Base-by-base conservation (phyloP, 2,329 filamentous ascomycete genomes). In the Colletotrichum euphorbiae region DNA sequence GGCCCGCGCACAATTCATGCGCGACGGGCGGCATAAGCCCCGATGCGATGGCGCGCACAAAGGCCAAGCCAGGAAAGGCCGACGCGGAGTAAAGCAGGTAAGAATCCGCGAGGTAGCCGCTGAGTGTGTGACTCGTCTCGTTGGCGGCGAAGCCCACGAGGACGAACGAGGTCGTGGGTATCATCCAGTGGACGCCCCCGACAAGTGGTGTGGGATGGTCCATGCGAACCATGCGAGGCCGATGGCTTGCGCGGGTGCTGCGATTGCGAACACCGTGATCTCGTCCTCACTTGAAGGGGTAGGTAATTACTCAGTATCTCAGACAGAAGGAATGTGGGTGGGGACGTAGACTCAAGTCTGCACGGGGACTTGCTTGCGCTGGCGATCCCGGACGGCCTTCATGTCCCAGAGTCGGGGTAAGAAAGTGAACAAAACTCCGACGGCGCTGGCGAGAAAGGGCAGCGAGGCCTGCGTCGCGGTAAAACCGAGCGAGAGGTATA, bases 141-240 rank as follows among this genome's bases (percentile, higher is more conserved):
- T 83, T 84, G 24, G 81, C 71, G 0, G 81, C 81, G 72, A 82
- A 86, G 0, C 84, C 84, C 8, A 85, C 76, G 3, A 81, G 73
- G 0, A 82, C 72, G 2, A 85, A 76, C 0, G 80, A 76, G 0
- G 80, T 55, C 4, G 80, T 78, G 3, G 81, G 78, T 2, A 80
- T 77, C 7, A 81, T 74, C 78, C 81, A 83, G 24, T 77, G 77
- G 0, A 78, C 48, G 38, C 71, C 67, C 17, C 15, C 21, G 1
- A 77, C 71, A 3, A 71, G 70, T 1, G 82, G 82, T 0, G 84
- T 0, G 84, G 83, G 3, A 85, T 78, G 1, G 83, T 84, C 77
- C 80, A 82, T 4, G 80, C 79, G 65, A 85, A 84, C 73, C 76
- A 77, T 78, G 81, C 83, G 1, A 85, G 77, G 2, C 79, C 82